Conservation (phyloP, 257 asterid genomes). For the Plectranthus barbatus region DNA sequence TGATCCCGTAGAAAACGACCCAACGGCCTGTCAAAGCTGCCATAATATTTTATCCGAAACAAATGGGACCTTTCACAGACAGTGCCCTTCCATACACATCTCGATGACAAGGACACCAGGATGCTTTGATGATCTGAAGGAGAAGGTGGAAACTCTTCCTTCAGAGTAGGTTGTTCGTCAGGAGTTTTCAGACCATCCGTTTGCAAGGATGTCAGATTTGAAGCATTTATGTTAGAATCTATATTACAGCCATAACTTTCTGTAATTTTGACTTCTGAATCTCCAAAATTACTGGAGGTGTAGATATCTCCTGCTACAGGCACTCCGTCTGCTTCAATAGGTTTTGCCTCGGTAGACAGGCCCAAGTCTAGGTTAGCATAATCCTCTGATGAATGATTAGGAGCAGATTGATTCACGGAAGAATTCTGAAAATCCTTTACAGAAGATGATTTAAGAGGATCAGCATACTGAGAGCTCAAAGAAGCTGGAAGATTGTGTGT, state of each 20-base stretch:
- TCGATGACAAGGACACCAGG: slow-evolving; percentile 80
- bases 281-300: slow-evolving; percentile 17
- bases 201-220: slow-evolving; percentile 28
- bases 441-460: slow-evolving; percentile 30
- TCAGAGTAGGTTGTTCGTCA: slow-evolving; percentile 37
- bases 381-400: slow-evolving; percentile 25
- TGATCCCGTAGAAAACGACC: slow-evolving; percentile 90
- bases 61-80: slow-evolving; percentile 92
- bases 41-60: slow-evolving; percentile 84
- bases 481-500: slow-evolving; percentile 17
- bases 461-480: slow-evolving; percentile 22
- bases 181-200: slow-evolving; percentile 29
- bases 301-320: slow-evolving; percentile 18
- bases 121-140: slow-evolving; percentile 93
- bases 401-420: slow-evolving; percentile 25
- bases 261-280: slow-evolving; percentile 18
- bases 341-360: slow-evolving; percentile 23
- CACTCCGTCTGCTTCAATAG: slow-evolving; percentile 17
- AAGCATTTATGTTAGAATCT: slow-evolving; percentile 20
- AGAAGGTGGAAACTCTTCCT: slow-evolving; percentile 78
- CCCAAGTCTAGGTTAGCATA: slow-evolving; percentile 16
- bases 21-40: slow-evolving; percentile 83
- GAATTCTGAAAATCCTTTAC: slow-evolving; percentile 20
- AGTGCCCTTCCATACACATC: slow-evolving; percentile 94
- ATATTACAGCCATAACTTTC: slow-evolving; percentile 23